Conservation (phyloP, 768 basidiomycete genomes). For the Leccinum pellstonianum region DNA sequence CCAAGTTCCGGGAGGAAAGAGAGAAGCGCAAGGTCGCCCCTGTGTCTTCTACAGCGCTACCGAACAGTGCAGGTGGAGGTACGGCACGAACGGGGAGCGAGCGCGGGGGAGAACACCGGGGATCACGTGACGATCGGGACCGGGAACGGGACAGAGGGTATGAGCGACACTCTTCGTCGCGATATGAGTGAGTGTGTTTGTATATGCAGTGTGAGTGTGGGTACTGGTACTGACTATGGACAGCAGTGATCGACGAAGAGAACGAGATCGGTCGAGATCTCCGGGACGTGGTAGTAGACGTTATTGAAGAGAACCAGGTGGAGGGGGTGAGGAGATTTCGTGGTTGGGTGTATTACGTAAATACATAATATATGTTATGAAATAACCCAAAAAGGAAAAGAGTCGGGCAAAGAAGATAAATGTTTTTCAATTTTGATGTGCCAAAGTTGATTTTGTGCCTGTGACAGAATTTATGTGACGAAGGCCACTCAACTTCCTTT, state of each 20-base stretch:
- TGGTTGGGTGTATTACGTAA: slow-evolving; percentile 20
- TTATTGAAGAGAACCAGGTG: slow-evolving; percentile 36
- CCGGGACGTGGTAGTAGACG: slow-evolving; percentile 60
- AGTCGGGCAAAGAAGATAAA: slow-evolving; percentile 23
- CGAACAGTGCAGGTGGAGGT: slow-evolving; percentile 37
- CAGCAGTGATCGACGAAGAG: slow-evolving; percentile 63
- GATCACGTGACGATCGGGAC: slow-evolving; percentile 63
- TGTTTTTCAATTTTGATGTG: slow-evolving; percentile 30
- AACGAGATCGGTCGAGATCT: slow-evolving; percentile 72
- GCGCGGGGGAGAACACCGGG: slow-evolving; percentile 52
- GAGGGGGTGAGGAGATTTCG: slow-evolving; percentile 18
- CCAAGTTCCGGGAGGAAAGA: slow-evolving; percentile 87
- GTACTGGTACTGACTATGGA: slow-evolving; percentile 15
- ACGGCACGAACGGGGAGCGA: slow-evolving; percentile 43
- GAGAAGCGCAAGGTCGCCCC: slow-evolving; percentile 71
- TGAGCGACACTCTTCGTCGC: slow-evolving; percentile 60
- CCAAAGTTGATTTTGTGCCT: slow-evolving; percentile 31
- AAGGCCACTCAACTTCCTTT: neutral
- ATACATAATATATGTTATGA: slow-evolving; percentile 17
- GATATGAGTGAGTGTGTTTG: slow-evolving; percentile 63
- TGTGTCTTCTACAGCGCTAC: slow-evolving; percentile 39
- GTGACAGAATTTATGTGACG: slow-evolving; percentile 37
- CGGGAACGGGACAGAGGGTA: slow-evolving; percentile 68
- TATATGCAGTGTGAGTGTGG: slow-evolving; percentile 16
- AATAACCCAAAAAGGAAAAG: slow-evolving; percentile 9